Evolutionary conservation across 768 basidiomycete genomes (phyloP).

Genomic region (Obba rivulosa): DNA sequence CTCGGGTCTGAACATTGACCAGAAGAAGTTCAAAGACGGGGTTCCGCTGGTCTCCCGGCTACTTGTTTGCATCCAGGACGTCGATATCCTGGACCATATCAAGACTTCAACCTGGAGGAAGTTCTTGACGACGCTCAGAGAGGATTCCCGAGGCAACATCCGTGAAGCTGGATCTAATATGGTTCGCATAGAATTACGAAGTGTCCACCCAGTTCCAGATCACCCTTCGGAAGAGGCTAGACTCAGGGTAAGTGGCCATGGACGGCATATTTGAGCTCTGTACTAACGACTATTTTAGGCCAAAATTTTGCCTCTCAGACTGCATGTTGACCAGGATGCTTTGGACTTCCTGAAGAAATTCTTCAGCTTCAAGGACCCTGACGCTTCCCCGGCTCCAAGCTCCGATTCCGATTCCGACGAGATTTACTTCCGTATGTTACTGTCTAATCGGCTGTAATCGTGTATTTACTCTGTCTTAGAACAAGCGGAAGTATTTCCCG

Average conservation of each 20-base stretch:
- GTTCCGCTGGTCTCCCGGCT: conserved; percentile 59
- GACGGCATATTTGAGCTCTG: too few relatives aligned
- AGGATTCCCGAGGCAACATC: conserved; percentile 82
- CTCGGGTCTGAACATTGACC: conserved; percentile 54
- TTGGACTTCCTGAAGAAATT: conserved; percentile 97
- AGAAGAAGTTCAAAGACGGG: conserved; percentile 58
- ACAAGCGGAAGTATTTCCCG: conserved; percentile 90
- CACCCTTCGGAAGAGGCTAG: conserved; percentile 71
- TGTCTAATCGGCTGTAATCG: background rate
- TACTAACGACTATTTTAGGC: conserved; percentile 41
- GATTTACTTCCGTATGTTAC: conserved; percentile 66
- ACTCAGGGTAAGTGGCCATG: conserved; percentile 45
- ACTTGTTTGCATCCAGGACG: conserved; percentile 59
- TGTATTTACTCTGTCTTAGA: conserved; percentile 39
- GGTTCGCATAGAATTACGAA: conserved; percentile 80
- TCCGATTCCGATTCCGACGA: conserved; percentile 37
- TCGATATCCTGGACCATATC: conserved; percentile 95
- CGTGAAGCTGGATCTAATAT: conserved; percentile 91
- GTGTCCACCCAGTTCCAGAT: conserved; percentile 65
- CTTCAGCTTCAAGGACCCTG: conserved; percentile 77
- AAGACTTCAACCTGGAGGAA: conserved; percentile 99
- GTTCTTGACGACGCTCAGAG: conserved; percentile 81
- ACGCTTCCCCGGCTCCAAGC: conserved; percentile 31
- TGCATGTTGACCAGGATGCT: conserved; percentile 98
- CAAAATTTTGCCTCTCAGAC: conserved; percentile 82